phyloP scores from a whole-genome alignment of 495 filamentous ascomycete species.

The Xylaria intraflava region DNA sequence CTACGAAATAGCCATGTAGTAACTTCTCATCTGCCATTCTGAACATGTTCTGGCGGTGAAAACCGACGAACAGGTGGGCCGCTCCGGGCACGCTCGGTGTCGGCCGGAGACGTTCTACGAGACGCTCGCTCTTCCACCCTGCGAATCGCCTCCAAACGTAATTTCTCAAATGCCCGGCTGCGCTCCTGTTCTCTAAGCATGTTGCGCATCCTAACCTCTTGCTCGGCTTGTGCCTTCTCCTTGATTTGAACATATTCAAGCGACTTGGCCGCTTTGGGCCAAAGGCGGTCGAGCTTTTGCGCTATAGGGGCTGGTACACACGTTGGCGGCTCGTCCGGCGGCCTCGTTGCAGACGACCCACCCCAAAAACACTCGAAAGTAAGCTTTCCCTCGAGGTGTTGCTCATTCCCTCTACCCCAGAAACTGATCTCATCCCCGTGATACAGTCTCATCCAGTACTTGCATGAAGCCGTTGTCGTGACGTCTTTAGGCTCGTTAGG shows the following conservation, averaged over 20 bases:
- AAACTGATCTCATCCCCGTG: slow-evolving; percentile 66
- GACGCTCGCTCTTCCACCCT: slow-evolving; percentile 17
- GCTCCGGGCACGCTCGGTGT: not conserved
- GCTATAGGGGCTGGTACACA: slow-evolving; percentile 17
- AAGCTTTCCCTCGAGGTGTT: slow-evolving; percentile 24
- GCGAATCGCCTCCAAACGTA: slow-evolving; percentile 31
- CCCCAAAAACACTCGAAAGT: slow-evolving; percentile 43
- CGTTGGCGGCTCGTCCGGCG: slow-evolving; percentile 10
- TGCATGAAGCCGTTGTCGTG: slow-evolving; percentile 35
- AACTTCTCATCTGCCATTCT: not conserved
- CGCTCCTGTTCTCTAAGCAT: slow-evolving; percentile 35
- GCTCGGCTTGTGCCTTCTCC: slow-evolving; percentile 31
- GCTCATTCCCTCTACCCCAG: slow-evolving; percentile 39
- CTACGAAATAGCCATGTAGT: not conserved
- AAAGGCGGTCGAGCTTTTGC: slow-evolving; percentile 24
- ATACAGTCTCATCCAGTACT: slow-evolving; percentile 60
- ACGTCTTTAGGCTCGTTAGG: slow-evolving; percentile 40
- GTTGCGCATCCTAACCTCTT: slow-evolving; percentile 25
- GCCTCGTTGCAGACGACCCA: slow-evolving; percentile 30
- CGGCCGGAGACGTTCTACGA: slow-evolving; percentile 19
- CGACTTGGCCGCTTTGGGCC: slow-evolving; percentile 20
- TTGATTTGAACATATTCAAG: slow-evolving; percentile 19
- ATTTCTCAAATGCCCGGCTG: slow-evolving; percentile 34
- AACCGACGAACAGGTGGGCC: not conserved
- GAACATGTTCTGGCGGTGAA: not conserved